A percentile compares a stretch with the other conserved stretches of the same genome.
These are phyloP conservation scores for Ganoderma multipileum DNA, from an alignment of 1,284 basidiomycete genomes.

Conservation along the genomic window DNA sequence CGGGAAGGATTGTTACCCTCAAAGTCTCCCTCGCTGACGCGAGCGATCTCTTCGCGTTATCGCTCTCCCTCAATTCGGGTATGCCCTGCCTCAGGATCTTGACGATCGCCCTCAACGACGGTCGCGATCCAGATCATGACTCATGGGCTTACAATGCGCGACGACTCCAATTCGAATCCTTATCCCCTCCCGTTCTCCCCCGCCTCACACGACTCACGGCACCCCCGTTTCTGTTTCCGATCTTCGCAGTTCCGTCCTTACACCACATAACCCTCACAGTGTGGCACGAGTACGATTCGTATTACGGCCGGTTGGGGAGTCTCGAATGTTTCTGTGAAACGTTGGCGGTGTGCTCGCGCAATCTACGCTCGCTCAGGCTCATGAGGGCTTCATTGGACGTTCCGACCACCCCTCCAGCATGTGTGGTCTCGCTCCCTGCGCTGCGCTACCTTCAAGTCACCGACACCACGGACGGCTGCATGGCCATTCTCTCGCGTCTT, in stretches of 20 bases:
- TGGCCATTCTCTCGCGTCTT: background rate
- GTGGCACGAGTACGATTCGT: no score
- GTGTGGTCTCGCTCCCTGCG: background rate
- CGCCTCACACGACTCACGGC: background rate
- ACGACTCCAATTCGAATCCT: background rate
- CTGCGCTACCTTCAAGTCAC: background rate
- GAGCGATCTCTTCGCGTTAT: background rate
- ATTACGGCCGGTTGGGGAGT: background rate
- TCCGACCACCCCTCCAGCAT: background rate
- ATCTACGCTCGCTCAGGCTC: background rate
- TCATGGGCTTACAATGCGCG: background rate
- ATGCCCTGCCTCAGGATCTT: background rate
- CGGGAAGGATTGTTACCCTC: background rate
- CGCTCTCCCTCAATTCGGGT: background rate
- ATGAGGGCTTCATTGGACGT: background rate
- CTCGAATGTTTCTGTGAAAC: background rate
- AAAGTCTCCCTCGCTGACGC: background rate
- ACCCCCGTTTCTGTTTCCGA: background rate
- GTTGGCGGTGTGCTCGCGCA: background rate
- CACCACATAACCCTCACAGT: background rate
- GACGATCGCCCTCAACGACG: background rate
- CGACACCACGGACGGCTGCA: background rate
- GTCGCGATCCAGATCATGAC: background rate
- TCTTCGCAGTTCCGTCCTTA: background rate
- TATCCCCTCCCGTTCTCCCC: background rate